Percentiles rank a stretch among this genome's conserved stretches.
Evolutionary conservation across 495 filamentous ascomycete genomes (phyloP).

Genomic region (Amphirosellinia nigrospora): DNA sequence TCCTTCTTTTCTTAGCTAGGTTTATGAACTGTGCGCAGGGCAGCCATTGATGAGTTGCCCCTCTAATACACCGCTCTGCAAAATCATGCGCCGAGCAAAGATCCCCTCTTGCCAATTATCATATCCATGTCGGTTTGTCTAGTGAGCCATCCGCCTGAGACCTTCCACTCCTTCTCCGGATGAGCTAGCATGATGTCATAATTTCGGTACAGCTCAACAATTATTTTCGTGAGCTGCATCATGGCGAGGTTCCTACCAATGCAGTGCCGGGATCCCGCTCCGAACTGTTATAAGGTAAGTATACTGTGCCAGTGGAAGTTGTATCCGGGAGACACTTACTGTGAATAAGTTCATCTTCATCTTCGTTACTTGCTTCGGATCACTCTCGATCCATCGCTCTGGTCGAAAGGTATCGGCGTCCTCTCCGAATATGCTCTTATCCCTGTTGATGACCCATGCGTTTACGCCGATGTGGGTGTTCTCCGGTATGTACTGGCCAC

Average conservation of each 20-base stretch:
- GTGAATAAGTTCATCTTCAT: slow-evolving; percentile 15
- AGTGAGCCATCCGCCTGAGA: slow-evolving; percentile 21
- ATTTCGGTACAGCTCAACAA: slow-evolving; percentile 20
- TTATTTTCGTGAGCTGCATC: slow-evolving; percentile 54
- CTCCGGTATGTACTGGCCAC: slow-evolving; percentile 57
- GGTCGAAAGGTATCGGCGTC: slow-evolving; percentile 61
- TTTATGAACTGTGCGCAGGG: neutral
- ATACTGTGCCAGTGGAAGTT: neutral
- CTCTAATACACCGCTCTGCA: neutral
- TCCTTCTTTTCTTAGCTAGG: neutral
- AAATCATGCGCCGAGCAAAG: neutral
- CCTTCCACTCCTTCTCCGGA: slow-evolving; percentile 23
- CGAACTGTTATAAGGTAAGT: slow-evolving; percentile 45
- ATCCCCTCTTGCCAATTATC: slow-evolving; percentile 11
- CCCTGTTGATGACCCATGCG: slow-evolving; percentile 60
- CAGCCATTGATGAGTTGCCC: neutral
- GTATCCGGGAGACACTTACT: neutral
- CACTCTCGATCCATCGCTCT: slow-evolving; percentile 60
- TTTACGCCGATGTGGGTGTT: slow-evolving; percentile 64
- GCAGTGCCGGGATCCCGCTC: slow-evolving; percentile 52
- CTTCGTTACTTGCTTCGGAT: slow-evolving; percentile 23
- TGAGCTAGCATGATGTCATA: slow-evolving; percentile 12
- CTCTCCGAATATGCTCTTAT: slow-evolving; percentile 59
- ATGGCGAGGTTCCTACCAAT: slow-evolving; percentile 57
- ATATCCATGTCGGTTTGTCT: slow-evolving; percentile 17